Conservation (phyloP, 129 eudicot genomes). For the Solidago caesia region DNA sequence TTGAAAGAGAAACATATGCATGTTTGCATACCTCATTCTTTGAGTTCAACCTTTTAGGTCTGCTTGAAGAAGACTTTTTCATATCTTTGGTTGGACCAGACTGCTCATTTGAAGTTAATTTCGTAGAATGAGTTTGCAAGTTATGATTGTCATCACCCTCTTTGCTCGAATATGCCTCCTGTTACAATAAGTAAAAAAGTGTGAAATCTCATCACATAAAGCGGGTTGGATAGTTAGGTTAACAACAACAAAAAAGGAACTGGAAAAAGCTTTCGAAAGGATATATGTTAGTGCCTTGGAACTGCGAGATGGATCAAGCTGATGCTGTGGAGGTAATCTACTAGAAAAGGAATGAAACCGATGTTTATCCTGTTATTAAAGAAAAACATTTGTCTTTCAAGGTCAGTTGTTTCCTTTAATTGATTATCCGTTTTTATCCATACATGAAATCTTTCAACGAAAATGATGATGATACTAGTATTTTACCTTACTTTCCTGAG, state of each 20-base stretch:
- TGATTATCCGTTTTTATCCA: too few species aligned
- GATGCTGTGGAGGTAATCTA: slow-evolving; percentile 35
- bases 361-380: slow-evolving; percentile 36
- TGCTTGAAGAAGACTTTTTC: slow-evolving; percentile 37
- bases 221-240: too few species aligned
- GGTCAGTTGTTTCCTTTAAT: neutral
- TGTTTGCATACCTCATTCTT: slow-evolving; percentile 57
- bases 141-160: slow-evolving; percentile 31
- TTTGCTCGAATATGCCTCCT: slow-evolving; percentile 38
- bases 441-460: neutral
- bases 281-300: slow-evolving; percentile 7
- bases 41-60: slow-evolving; percentile 47
- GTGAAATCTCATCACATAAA: neutral
- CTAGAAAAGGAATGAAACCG: slow-evolving; percentile 25
- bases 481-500: slow-evolving; percentile 13
- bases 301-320: slow-evolving; percentile 26
- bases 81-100: slow-evolving; percentile 30
- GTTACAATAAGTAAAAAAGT: slow-evolving; percentile 22
- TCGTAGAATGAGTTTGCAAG: slow-evolving; percentile 15
- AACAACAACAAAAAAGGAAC: neutral
- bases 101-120: slow-evolving; percentile 37
- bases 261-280: neutral
- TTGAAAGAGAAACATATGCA: slow-evolving; percentile 12
- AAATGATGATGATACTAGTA: slow-evolving; percentile 14
- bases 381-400: neutral